Percentiles rank a stretch among this genome's conserved stretches.
Evolutionary conservation across 352 stramenopile genomes (phyloP).

Genomic region (Globisporangium perplexum): DNA sequence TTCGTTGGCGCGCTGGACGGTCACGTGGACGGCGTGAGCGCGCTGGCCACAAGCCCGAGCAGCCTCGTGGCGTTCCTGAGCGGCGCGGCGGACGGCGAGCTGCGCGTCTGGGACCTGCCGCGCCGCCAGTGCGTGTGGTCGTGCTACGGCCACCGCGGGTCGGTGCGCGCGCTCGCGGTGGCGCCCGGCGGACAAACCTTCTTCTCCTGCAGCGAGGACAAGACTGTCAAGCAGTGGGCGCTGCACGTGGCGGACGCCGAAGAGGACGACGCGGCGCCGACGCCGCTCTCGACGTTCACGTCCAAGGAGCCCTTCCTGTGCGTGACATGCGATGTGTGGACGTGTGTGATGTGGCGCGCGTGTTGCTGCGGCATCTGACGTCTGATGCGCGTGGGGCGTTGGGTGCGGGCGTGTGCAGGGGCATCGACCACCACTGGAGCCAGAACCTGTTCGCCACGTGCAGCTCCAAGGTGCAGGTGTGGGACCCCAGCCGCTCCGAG

Average conservation of each 20-base stretch:
- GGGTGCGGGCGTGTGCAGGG: conserved; percentile 85
- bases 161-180: conserved; percentile 90
- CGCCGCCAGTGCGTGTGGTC: conserved; percentile 92
- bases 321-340: conserved; percentile 7
- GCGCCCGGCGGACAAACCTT: conserved; percentile 80
- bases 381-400: too few relatives aligned
- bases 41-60: conserved; percentile 87
- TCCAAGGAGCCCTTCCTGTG: conserved; percentile 86
- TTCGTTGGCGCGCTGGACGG: conserved; percentile 97
- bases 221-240: conserved; percentile 92
- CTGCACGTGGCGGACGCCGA: conserved; percentile 57
- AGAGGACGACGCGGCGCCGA: conserved; percentile 69
- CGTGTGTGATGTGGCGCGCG: background rate
- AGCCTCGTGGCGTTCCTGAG: conserved; percentile 87
- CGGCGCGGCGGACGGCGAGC: conserved; percentile 90
- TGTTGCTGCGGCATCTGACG: too few relatives aligned
- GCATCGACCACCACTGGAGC: conserved; percentile 97
- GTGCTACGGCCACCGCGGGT: conserved; percentile 90
- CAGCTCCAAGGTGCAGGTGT: conserved; percentile 94
- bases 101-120: conserved; percentile 97
- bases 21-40: conserved; percentile 96
- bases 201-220: conserved; percentile 94
- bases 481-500: conserved; percentile 90
- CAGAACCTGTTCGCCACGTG: conserved; percentile 92
- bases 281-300: conserved; percentile 63